These are phyloP conservation scores for Geotrichum restrictum DNA, from an alignment of 1,139 yeast genomes.

Conservation along the genomic window DNA sequence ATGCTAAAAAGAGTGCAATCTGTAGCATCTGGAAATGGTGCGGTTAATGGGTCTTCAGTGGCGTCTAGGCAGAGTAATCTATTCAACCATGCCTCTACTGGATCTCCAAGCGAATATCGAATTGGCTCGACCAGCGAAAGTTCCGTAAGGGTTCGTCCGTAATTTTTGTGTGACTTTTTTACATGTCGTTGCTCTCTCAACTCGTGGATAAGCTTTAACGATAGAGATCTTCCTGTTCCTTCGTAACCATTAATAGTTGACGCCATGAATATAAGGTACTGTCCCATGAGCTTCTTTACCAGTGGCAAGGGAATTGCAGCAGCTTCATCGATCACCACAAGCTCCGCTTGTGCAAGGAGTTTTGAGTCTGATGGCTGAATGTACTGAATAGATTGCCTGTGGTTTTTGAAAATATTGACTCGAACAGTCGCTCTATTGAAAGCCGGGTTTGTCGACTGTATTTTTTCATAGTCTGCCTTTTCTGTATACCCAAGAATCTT, in stretches of 20 bases:
- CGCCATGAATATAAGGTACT: slow-evolving; percentile 94
- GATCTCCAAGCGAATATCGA: slow-evolving; percentile 97
- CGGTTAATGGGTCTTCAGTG: slow-evolving; percentile 58
- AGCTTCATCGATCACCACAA: slow-evolving; percentile 94
- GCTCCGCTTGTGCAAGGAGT: slow-evolving; percentile 96
- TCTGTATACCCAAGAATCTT: slow-evolving; percentile 93
- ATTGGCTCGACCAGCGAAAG: slow-evolving; percentile 89
- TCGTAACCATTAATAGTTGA: slow-evolving; percentile 97
- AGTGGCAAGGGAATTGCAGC: slow-evolving; percentile 96
- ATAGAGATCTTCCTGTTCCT: slow-evolving; percentile 95
- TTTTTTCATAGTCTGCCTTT: slow-evolving; percentile 89
- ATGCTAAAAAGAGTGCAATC: slow-evolving; percentile 85
- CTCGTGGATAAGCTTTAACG: slow-evolving; percentile 87
- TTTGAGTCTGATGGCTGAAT: slow-evolving; percentile 86
- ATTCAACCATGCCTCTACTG: slow-evolving; percentile 93
- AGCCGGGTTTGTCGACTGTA: slow-evolving; percentile 91
- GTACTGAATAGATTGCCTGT: slow-evolving; percentile 95
- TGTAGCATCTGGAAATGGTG: slow-evolving; percentile 89
- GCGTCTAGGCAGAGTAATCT: slow-evolving; percentile 81
- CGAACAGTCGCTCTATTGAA: slow-evolving; percentile 94
- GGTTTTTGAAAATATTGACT: slow-evolving; percentile 87
- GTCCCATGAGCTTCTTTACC: slow-evolving; percentile 86
- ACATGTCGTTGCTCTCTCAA: slow-evolving; percentile 65
- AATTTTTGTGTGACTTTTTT: slow-evolving; percentile 41
- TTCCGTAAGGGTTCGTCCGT: slow-evolving; percentile 66